phyloP scores from a whole-genome alignment of 108 stramenopile genomes.

The Skeletonema potamos region DNA sequence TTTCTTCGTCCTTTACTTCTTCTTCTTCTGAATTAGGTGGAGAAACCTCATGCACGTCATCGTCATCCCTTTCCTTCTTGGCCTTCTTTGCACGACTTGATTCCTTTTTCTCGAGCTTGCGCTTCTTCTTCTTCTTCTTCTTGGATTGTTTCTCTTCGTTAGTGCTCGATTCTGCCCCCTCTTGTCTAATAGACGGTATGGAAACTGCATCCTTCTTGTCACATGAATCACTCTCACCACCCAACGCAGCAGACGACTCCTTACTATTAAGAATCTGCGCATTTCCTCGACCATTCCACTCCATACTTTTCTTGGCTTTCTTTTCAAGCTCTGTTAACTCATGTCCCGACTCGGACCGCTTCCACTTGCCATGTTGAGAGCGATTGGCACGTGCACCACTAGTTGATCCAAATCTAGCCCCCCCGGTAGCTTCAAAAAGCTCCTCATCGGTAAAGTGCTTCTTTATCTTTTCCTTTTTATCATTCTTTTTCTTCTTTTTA shows the following conservation, averaged over 20 bases:
- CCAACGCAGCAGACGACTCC: conserved; percentile 13
- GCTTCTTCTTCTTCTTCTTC: conserved; percentile 16
- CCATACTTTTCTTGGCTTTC: conserved; percentile 48
- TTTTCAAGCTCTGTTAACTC: conserved; percentile 45
- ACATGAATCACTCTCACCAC: not conserved
- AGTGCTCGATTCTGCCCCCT: not conserved
- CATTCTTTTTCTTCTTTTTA: conserved; percentile 34
- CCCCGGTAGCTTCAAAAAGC: conserved; percentile 88
- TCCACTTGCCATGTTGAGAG: conserved; percentile 85
- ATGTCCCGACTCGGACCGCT: conserved; percentile 64
- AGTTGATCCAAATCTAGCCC: conserved; percentile 63
- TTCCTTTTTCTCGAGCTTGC: conserved; percentile 3
- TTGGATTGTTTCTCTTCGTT: not conserved
- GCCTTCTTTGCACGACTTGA: conserved; percentile 24
- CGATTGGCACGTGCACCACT: conserved; percentile 69
- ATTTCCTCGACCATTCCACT: conserved; percentile 76
- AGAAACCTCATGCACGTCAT: not conserved
- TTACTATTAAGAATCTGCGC: conserved; percentile 41
- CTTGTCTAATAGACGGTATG: not conserved
- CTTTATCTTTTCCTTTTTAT: conserved; percentile 35
- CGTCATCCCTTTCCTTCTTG: conserved; percentile 10
- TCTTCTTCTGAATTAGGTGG: conserved; percentile 17
- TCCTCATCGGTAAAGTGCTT: conserved; percentile 79
- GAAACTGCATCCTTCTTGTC: conserved; percentile 9
- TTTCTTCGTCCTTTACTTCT: conserved; percentile 37